Conservation (phyloP, 495 filamentous ascomycete species). For the Neurospora sp. region DNA sequence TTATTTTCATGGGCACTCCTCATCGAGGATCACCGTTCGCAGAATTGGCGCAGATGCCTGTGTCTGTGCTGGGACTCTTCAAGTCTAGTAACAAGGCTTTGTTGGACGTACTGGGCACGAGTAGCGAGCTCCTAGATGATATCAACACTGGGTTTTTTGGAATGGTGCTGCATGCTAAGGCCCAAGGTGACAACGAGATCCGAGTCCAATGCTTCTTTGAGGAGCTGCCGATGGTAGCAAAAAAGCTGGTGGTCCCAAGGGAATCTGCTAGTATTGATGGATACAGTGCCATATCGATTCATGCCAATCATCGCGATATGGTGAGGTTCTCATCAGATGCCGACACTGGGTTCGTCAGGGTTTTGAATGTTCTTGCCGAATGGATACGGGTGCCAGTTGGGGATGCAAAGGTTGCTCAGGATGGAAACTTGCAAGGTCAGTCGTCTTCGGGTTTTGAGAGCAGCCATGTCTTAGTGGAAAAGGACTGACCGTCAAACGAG, state of each 20-base stretch:
- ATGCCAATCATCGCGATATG: conserved; percentile 33
- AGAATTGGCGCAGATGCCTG: conserved; percentile 11
- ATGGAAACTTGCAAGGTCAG: neutral
- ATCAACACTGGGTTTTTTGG: conserved; percentile 25
- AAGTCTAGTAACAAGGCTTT: conserved; percentile 17
- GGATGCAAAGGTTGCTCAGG: neutral
- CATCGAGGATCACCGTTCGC: conserved; percentile 27
- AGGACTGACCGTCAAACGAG: neutral
- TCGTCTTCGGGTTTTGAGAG: neutral
- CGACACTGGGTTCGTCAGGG: conserved; percentile 3
- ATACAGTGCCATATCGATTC: conserved; percentile 22
- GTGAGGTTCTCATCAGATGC: conserved; percentile 18
- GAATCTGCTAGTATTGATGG: conserved; percentile 27
- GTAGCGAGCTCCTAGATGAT: conserved; percentile 14
- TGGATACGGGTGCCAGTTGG: neutral
- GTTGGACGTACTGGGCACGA: conserved; percentile 2
- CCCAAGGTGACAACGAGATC: conserved; percentile 5
- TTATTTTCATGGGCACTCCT: conserved; percentile 36
- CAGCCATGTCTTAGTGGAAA: neutral
- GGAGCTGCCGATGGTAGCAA: conserved; percentile 7
- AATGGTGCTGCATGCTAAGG: conserved; percentile 12
- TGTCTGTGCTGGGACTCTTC: conserved; percentile 6
- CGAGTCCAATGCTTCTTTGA: conserved; percentile 20
- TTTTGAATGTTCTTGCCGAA: conserved; percentile 2
- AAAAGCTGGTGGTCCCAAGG: conserved; percentile 18